phyloP scores from a whole-genome alignment of 352 stramenopile species.

The Globisporangium polare region DNA sequence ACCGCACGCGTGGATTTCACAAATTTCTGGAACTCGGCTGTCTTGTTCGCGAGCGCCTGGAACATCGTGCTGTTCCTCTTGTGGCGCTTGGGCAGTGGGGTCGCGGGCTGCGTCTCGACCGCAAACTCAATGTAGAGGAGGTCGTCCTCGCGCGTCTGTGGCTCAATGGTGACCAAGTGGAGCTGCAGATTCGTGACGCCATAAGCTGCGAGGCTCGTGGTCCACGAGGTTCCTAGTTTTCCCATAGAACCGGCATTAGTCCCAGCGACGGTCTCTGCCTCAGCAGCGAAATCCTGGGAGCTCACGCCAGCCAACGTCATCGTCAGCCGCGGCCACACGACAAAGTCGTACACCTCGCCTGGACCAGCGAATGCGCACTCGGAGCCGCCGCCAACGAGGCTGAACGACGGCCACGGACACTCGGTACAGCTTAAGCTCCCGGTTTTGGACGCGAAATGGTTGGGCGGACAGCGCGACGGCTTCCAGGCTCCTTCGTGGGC shows the following conservation, averaged over 20 bases:
- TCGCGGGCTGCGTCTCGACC: slow-evolving; percentile 1
- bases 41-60: neutral
- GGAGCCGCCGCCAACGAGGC: slow-evolving; percentile 1
- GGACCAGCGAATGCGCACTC: neutral
- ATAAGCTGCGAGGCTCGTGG: slow-evolving; percentile 3
- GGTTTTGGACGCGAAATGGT: neutral
- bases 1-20: neutral
- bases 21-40: slow-evolving; percentile 6
- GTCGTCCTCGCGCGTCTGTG: slow-evolving; percentile 10
- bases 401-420: slow-evolving; percentile 17
- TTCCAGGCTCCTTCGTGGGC: slow-evolving; percentile 5
- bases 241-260: neutral
- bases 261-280: neutral
- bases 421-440: neutral
- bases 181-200: slow-evolving; percentile 5
- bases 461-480: slow-evolving; percentile 7
- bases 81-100: slow-evolving; percentile 2
- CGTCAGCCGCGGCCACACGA: slow-evolving; percentile 11
- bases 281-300: neutral
- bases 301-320: slow-evolving; percentile 15
- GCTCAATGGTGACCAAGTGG: slow-evolving; percentile 9
- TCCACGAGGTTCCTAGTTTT: neutral
- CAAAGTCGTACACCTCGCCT: slow-evolving; percentile 12
- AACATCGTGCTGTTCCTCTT: slow-evolving; percentile 11
- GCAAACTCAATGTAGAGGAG: slow-evolving; percentile 5